Percentiles rank a stretch among this genome's conserved stretches.
Conservation (phyloP, 2,329 filamentous ascomycete species). For the Hypoxylon sp. region DNA sequence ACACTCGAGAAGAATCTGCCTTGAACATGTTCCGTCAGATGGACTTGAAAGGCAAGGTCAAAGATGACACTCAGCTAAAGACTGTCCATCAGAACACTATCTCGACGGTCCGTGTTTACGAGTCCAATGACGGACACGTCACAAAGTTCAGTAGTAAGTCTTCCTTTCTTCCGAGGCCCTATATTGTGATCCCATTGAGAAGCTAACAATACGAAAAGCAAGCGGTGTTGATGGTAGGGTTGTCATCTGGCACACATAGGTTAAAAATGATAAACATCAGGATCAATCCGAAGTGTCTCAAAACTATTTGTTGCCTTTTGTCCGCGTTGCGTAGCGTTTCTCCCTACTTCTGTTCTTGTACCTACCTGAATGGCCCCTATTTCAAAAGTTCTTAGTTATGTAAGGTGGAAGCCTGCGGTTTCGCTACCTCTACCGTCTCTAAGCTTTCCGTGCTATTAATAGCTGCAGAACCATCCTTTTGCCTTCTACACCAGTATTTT, state of each 20-base stretch:
- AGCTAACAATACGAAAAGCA: conserved; percentile 65
- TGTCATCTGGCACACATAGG: conserved; percentile 81
- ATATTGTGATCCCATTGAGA: conserved; percentile 38
- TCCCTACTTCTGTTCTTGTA: conserved; percentile 32
- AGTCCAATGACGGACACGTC: conserved; percentile 74
- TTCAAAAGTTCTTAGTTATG: conserved; percentile 10
- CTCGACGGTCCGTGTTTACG: conserved; percentile 83
- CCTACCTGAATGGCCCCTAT: conserved; percentile 19
- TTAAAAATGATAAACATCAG: conserved; percentile 36
- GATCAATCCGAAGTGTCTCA: conserved; percentile 30
- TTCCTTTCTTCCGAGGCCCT: conserved; percentile 34
- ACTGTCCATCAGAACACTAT: conserved; percentile 98
- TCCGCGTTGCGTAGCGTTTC: conserved; percentile 22
- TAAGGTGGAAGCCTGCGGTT: conserved; percentile 26
- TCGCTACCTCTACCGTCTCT: neutral
- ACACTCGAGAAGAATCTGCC: conserved; percentile 87
- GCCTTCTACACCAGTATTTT: neutral
- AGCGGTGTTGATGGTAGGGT: conserved; percentile 87
- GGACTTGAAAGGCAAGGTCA: conserved; percentile 94
- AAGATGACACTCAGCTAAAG: conserved; percentile 93
- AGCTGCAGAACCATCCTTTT: neutral
- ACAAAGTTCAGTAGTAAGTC: conserved; percentile 89
- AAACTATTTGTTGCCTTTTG: conserved; percentile 16
- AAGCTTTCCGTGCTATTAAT: conserved; percentile 30
- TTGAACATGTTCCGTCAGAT: conserved; percentile 99